Base-by-base conservation (phyloP, 2,329 filamentous ascomycete species). In the Corynespora cassiicola region DNA sequence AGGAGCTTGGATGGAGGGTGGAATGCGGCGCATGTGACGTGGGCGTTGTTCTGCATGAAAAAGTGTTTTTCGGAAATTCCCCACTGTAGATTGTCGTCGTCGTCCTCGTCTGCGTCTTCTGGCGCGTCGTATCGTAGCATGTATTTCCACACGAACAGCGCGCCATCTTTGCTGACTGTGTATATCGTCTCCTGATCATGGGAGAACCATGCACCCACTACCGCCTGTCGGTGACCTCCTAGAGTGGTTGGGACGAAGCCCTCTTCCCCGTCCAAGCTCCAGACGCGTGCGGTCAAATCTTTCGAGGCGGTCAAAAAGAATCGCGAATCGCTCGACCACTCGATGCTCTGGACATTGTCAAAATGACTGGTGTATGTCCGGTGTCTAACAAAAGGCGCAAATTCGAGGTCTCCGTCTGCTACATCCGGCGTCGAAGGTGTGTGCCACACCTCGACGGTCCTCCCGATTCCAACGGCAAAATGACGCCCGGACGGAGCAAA, bases 141-240 rank as follows among this genome's bases (percentile, higher is more conserved):
- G 68, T 94, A 99, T 62, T 88, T 85, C 94, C 94, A 99, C 50
- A 88, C 82, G 60, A 97, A 97, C 1, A 97, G 79, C 3, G 94
- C 91, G n/a, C 94, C 95, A 67, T 99, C 95, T 67, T 95, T 95
- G 71, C 92, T 96, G 50, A 96, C 84, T 0, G 94, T 97, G 66
- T 94, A 99, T 36, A 99, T 95, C 31, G 83, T 89, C 71, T 99
- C 95, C 65, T 99, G 94, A 55, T 95, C 85, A 46, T 87, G 85
- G 1, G 91, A 95, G 65, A 99, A 99, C 84, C 90, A 99, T n/a
- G 91, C 91, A n/a, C 87, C 89, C 37, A 95, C 79, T 3, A 99
- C 88, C 11, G 82, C 86, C 68, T 96, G 90, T 65, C 90, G 85
- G 70, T 99, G 95, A 2, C 94, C 94, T 3, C 90, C 86, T 46